A percentile compares a stretch with the other conserved stretches of the same genome.
phyloP scores from a whole-genome alignment of 2,329 filamentous ascomycete species.

The Penicillium oxalicum region DNA sequence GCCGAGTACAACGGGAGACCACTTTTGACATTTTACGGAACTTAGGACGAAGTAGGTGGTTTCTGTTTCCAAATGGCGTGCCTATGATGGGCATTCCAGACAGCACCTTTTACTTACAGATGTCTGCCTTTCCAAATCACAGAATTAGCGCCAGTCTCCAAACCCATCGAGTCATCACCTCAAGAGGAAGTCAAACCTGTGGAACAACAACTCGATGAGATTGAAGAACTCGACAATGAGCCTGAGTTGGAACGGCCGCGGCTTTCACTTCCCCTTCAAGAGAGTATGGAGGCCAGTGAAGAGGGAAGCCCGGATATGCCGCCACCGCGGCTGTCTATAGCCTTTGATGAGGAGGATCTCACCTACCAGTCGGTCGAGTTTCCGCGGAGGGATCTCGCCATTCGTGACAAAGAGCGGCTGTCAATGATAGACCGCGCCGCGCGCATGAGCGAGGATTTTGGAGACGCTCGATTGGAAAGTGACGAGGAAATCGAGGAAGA shows the following conservation, averaged over 20 bases:
- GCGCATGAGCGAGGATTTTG: conserved; percentile 48
- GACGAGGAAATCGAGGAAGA: conserved; percentile 37
- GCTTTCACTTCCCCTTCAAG: conserved; percentile 44
- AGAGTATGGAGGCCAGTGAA: conserved; percentile 41
- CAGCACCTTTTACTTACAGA: too few relatives aligned
- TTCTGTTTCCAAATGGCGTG: too few relatives aligned
- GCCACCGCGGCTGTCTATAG: conserved; percentile 35
- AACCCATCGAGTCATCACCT: conserved; percentile 45
- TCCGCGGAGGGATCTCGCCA: conserved; percentile 36
- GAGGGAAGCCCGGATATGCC: conserved; percentile 35
- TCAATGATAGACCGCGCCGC: conserved; percentile 41
- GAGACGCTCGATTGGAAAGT: conserved; percentile 43
- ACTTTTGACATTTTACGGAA: conserved; percentile 50
- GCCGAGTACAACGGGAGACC: conserved; percentile 48
- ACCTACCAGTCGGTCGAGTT: conserved; percentile 39
- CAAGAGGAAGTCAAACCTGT: conserved; percentile 25
- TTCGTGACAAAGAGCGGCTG: conserved; percentile 33
- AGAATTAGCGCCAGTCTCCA: conserved; percentile 48
- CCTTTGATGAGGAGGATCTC: conserved; percentile 44
- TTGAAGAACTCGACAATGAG: conserved; percentile 46
- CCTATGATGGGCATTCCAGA: too few relatives aligned
- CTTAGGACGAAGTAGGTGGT: conserved; percentile 44
- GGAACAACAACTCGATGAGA: conserved; percentile 25
- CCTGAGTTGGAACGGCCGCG: conserved; percentile 40
- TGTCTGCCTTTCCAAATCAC: background rate